Percentiles rank a stretch among this genome's conserved stretches.
Evolutionary conservation across 176 grass and related monocot genomes (phyloP).

Genomic region (Paspalum vaginatum): DNA sequence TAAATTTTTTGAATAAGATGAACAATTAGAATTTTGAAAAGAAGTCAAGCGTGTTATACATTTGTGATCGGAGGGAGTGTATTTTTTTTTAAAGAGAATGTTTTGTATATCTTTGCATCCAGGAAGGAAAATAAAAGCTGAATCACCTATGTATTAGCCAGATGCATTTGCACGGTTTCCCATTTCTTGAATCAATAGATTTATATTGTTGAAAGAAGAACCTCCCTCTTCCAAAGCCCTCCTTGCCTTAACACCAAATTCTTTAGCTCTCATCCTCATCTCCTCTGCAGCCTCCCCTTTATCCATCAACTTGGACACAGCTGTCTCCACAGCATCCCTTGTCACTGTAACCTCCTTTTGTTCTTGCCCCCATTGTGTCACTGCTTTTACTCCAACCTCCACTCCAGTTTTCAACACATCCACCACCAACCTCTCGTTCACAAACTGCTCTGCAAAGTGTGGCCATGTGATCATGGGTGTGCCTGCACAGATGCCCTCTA

Average conservation of each 20-base stretch:
- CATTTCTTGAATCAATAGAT: slow-evolving; percentile 49
- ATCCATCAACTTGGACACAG: slow-evolving; percentile 49
- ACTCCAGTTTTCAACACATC: slow-evolving; percentile 65
- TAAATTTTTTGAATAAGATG: too few species aligned
- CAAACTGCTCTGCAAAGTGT: slow-evolving; percentile 59
- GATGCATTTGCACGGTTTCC: slow-evolving; percentile 11
- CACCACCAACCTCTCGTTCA: slow-evolving; percentile 68
- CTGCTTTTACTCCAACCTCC: slow-evolving; percentile 44
- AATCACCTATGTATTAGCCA: slow-evolving; percentile 31
- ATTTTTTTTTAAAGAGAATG: too few species aligned
- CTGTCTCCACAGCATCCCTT: slow-evolving; percentile 37
- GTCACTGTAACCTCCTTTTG: slow-evolving; percentile 44
- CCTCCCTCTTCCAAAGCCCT: slow-evolving; percentile 60
- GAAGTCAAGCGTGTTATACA: too few species aligned
- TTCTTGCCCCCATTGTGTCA: slow-evolving; percentile 28
- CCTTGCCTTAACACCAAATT: slow-evolving; percentile 52
- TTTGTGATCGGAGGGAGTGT: too few species aligned
- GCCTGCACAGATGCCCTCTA: slow-evolving; percentile 60
- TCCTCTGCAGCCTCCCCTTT: slow-evolving; percentile 46
- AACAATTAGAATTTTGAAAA: too few species aligned
- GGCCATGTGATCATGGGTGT: slow-evolving; percentile 76
- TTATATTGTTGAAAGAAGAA: slow-evolving; percentile 60
- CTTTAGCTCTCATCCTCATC: slow-evolving; percentile 54
- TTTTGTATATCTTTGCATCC: neutral
- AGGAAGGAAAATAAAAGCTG: neutral